Conservation (phyloP, 371 early-diverging fungal genomes). For the Blakeslea trispora region DNA sequence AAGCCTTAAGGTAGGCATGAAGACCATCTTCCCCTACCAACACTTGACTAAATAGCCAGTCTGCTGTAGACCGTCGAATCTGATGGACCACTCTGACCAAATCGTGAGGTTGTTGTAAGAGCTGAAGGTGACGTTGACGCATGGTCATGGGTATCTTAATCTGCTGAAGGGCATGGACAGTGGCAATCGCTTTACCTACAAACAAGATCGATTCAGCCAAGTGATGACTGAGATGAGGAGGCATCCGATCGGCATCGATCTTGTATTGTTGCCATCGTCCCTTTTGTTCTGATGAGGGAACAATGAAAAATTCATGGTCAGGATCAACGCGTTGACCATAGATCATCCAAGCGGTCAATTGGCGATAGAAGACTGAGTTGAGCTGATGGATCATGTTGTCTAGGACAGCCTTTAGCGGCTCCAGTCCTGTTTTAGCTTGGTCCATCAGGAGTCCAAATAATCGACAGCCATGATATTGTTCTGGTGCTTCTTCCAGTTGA, state of each 20-base stretch:
- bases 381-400: constrained; percentile 55
- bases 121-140: constrained; percentile 42
- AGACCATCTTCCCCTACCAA: constrained; percentile 64
- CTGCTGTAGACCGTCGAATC: constrained; percentile 63
- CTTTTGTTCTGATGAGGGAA: constrained; percentile 11
- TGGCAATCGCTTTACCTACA: constrained; percentile 73
- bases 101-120: constrained; percentile 19
- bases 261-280: constrained; percentile 59
- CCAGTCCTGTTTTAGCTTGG: constrained; percentile 60
- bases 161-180: constrained; percentile 40
- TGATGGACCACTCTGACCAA: constrained; percentile 43
- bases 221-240: constrained; percentile 51
- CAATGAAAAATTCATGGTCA: constrained; percentile 72
- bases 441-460: constrained; percentile 62
- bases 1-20: constrained; percentile 57
- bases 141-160: constrained; percentile 48
- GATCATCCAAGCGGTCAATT: constrained; percentile 74
- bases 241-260: constrained; percentile 51
- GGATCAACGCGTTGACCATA: constrained; percentile 70
- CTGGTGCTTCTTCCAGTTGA: constrained; percentile 31
- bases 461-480: constrained; percentile 49
- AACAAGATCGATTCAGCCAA: constrained; percentile 69
- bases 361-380: constrained; percentile 64
- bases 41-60: constrained; percentile 71
- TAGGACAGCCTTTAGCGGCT: constrained; percentile 53